Evolutionary conservation across 2,329 filamentous ascomycete species (phyloP).

Genomic region (Pseudocercospora cruenta): DNA sequence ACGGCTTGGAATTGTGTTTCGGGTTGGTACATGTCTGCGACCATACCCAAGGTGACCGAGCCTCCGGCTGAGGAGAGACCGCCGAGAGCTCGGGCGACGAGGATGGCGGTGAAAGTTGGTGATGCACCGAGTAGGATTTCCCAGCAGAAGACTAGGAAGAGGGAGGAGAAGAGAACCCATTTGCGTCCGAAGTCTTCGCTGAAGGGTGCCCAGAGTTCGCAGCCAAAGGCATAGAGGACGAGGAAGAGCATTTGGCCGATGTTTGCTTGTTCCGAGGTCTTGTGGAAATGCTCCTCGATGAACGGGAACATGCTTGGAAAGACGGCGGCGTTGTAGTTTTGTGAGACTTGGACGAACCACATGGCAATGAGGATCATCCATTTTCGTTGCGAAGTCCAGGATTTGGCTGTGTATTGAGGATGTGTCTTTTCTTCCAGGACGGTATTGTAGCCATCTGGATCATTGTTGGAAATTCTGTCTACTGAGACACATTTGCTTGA

Average conservation of each 20-base stretch:
- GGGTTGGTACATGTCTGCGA: constrained; percentile 65
- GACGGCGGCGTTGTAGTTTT: constrained; percentile 60
- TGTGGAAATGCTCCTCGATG: constrained; percentile 65
- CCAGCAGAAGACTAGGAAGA: constrained; percentile 78
- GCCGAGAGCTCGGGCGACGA: constrained; percentile 52
- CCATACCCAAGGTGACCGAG: constrained; percentile 66
- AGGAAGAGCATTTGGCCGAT: constrained; percentile 79
- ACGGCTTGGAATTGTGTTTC: constrained; percentile 63
- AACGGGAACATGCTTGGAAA: constrained; percentile 61
- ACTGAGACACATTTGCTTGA: not conserved
- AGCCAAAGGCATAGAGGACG: constrained; percentile 80
- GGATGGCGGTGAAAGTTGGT: constrained; percentile 46
- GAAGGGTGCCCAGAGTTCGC: constrained; percentile 87
- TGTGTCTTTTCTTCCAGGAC: not conserved
- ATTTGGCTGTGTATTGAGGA: constrained; percentile 32
- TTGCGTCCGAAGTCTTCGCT: constrained; percentile 80
- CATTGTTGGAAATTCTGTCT: not conserved
- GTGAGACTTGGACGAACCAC: constrained; percentile 58
- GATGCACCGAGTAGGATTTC: constrained; percentile 62
- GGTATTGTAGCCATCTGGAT: not conserved
- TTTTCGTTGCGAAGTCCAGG: constrained; percentile 50
- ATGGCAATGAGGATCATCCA: constrained; percentile 58
- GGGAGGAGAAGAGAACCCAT: constrained; percentile 71
- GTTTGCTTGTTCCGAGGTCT: constrained; percentile 70
- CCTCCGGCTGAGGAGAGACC: constrained; percentile 62